phyloP scores from a whole-genome alignment of 306 rosid species.

The Corylus avellana region DNA sequence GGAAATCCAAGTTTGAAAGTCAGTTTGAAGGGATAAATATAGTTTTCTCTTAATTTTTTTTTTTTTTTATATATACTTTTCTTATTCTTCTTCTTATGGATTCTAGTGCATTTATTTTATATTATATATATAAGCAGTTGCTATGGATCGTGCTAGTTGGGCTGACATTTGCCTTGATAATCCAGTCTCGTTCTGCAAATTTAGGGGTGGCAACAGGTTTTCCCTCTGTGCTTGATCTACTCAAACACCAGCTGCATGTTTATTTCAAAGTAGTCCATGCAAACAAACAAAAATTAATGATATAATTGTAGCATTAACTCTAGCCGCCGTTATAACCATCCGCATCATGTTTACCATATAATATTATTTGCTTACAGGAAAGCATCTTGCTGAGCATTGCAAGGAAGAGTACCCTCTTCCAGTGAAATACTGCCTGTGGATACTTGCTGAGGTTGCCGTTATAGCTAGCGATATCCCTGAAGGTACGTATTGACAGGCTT shows the following conservation, averaged over 20 bases:
- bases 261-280: no score
- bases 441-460: constrained; percentile 23
- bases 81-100: no score
- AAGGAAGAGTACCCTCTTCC: constrained; percentile 15
- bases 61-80: no score
- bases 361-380: constrained; percentile 2
- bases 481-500: constrained; percentile 14
- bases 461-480: constrained; percentile 23
- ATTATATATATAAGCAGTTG: not conserved
- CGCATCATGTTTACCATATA: no score
- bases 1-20: no score
- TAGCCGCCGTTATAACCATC: no score
- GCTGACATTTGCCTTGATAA: constrained; percentile 15
- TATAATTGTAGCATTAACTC: no score
- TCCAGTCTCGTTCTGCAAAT: constrained; percentile 27
- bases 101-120: not conserved
- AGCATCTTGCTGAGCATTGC: constrained; percentile 29
- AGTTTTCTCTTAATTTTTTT: no score
- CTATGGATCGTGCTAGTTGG: constrained; percentile 28
- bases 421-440: constrained; percentile 9
- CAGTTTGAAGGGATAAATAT: no score
- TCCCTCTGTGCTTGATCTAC: not conserved
- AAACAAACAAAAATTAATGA: no score
- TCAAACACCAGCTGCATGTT: no score
- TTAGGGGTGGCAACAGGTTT: constrained; percentile 25